Base-by-base conservation (phyloP, 2,329 filamentous ascomycete species). In the Aspergillus hortae region DNA sequence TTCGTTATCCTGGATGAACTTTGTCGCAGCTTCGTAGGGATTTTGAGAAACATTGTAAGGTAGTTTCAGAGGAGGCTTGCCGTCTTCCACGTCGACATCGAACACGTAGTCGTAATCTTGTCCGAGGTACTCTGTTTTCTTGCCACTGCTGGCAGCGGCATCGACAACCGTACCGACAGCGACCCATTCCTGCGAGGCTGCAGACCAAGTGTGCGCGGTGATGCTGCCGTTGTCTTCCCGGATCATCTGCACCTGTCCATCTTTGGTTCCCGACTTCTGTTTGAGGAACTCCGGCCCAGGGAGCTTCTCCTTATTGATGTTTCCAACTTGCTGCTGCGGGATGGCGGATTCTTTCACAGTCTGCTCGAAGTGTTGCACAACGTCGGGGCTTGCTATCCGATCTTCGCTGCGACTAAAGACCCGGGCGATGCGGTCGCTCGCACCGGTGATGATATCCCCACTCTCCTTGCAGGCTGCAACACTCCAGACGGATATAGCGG, bases 31-130 rank as follows among this genome's bases (percentile, higher is more conserved):
- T 61, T 96, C 89, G 69, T 95, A 97, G 0, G 91, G 90, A 61
- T 96, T 96, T 67, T 96, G 88, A 1, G 88, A 90, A 11, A 92
- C 80, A 67, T 97, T 96, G 73, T 89, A 97, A 0, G 92, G 91
- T n/a, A 97, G 79, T 71, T 96, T 96, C 43, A 97, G 77, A 0
- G 92, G 85, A 11, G 92, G 92, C 65, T 95, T 92, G 48, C 91
- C 92, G 64, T 96, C 92, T 68, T 96, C 90, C 56, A 96, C 95
- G 62, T 96, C 92, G 23, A 96, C 92, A 65, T 96, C 92, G 61
- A 97, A 97, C 7, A 99, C 92, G 64, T 88, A 96, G 67, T 99
- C 94, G 68, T 95, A 99, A 55, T 92, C 89, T 66, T 95, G 84
- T 30, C 92, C 92, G 1, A 89, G 78, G 66, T 92, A 87, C 52